Conservation (phyloP, 805 yeast genomes). For the Pichia phayaonensis region DNA sequence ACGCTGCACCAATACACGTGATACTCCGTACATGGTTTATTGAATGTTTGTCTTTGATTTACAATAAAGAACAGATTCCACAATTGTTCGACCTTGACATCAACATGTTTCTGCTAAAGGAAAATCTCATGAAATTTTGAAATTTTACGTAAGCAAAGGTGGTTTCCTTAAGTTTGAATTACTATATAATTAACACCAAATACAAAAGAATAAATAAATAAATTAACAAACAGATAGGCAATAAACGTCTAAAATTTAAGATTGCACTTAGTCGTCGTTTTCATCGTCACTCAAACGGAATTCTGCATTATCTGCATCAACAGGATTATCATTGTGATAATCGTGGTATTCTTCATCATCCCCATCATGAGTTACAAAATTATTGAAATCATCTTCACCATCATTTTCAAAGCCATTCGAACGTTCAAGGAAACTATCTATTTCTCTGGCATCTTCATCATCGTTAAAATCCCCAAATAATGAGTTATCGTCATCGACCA, state of each 20-base stretch:
- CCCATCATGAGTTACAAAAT: slow-evolving; percentile 2
- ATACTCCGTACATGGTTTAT: not conserved
- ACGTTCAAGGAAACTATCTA: slow-evolving; percentile 34
- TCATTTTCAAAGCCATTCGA: slow-evolving; percentile 20
- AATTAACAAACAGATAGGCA: not conserved
- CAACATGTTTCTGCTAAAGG: not conserved
- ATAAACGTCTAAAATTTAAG: not conserved
- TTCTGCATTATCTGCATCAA: slow-evolving; percentile 2
- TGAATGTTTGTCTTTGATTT: not conserved
- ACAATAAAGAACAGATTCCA: not conserved
- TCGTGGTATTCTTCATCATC: slow-evolving; percentile 5
- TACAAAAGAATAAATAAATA: not conserved
- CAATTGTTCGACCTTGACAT: not conserved
- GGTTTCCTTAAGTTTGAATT: not conserved
- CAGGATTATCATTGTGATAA: not conserved
- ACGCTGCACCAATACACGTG: not conserved
- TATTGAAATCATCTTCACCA: slow-evolving; percentile 2
- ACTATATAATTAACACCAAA: too few relatives aligned
- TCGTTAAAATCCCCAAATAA: slow-evolving; percentile 26
- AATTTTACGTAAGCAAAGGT: not conserved
- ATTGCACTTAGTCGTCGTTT: slow-evolving; percentile 3
- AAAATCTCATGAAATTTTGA: not conserved
- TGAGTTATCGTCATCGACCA: slow-evolving; percentile 26
- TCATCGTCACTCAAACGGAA: slow-evolving; percentile 9
- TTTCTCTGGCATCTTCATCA: slow-evolving; percentile 44